Conservation (phyloP, 352 stramenopile species). For the Thalassiosira ordinaria region DNA sequence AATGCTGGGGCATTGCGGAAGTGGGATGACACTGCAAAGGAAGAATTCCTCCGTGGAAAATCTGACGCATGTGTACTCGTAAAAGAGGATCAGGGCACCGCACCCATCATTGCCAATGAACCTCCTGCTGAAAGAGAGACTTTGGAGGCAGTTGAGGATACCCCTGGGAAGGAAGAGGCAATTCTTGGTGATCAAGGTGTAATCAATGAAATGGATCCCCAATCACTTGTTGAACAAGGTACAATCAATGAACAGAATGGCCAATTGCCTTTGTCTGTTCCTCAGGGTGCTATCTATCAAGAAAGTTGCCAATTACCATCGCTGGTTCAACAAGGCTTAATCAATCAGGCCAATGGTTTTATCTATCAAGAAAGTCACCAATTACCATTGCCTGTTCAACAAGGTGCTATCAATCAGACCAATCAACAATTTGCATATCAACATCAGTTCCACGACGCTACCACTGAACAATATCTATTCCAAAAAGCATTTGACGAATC, state of each 20-base stretch:
- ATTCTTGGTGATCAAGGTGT: background rate
- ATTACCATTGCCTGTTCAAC: too few species aligned
- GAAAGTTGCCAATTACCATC: too few species aligned
- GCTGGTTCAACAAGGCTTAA: too few species aligned
- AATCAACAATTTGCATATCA: too few species aligned
- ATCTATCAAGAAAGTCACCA: too few species aligned
- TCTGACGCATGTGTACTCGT: constrained; percentile 42
- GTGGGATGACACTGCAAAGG: constrained; percentile 43
- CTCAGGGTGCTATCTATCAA: too few species aligned
- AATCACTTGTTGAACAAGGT: background rate
- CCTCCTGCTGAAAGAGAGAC: background rate
- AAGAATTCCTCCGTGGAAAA: constrained; percentile 51
- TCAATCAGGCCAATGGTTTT: too few species aligned
- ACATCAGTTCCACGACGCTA: background rate
- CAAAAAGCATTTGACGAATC: constrained; percentile 3
- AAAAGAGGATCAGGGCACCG: constrained; percentile 1
- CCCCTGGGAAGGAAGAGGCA: background rate
- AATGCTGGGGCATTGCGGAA: constrained; percentile 16
- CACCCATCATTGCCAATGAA: background rate
- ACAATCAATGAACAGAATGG: background rate
- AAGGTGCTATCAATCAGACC: too few species aligned
- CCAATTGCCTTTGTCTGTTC: too few species aligned
- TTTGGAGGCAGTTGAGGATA: background rate
- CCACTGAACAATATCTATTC: constrained; percentile 3
- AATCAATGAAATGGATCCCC: constrained; percentile 2